Conservation (phyloP, 148 eudicot genomes). For the Limonium bicolor region DNA sequence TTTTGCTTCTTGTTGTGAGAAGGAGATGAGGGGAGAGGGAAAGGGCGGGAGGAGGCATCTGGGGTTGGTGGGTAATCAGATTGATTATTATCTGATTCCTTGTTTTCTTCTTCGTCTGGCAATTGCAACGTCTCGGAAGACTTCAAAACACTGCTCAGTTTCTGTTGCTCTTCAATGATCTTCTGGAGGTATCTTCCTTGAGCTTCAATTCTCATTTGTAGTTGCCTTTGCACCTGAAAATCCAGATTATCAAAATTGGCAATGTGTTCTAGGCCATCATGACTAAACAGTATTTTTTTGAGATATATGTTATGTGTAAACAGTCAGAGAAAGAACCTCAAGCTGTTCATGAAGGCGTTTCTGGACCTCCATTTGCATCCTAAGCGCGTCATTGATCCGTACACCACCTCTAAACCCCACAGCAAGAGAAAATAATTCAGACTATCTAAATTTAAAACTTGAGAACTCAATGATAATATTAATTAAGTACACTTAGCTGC, state of each 20-base stretch:
- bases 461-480: no score
- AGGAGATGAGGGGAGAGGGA: conserved; percentile 19
- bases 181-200: conserved; percentile 83
- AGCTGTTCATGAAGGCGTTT: conserved; percentile 86
- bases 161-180: conserved; percentile 82
- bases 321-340: conserved; percentile 40
- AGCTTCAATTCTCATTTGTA: conserved; percentile 85
- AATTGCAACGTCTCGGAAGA: conserved; percentile 22
- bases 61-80: conserved; percentile 16
- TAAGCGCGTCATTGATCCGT: conserved; percentile 62
- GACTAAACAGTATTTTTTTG: no score
- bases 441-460: no score
- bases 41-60: conserved; percentile 11
- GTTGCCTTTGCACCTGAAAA: conserved; percentile 58
- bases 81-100: no score
- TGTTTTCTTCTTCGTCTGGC: conserved; percentile 9
- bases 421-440: no score
- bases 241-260: no score
- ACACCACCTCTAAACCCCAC: no score
- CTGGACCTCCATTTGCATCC: conserved; percentile 95
- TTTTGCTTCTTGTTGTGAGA: conserved; percentile 34
- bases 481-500: no score
- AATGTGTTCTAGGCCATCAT: no score
- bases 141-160: conserved; percentile 23
- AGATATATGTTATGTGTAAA: neutral